These are phyloP conservation scores for Chernovozyma sophiae-reginae DNA, from an alignment of 1,139 yeast genomes.

Conservation along the genomic window DNA sequence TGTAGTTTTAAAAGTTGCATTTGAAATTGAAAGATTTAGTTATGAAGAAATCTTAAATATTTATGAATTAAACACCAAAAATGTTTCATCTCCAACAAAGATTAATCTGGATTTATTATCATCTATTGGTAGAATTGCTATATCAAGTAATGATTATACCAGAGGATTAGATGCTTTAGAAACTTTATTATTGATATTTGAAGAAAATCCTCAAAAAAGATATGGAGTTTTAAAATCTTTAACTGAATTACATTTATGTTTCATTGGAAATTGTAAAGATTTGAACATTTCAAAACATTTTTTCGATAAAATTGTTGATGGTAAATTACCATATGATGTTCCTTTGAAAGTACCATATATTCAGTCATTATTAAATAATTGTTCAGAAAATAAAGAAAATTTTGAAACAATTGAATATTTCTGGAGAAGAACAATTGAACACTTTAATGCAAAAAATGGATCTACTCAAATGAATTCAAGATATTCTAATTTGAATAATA, in stretches of 20 bases:
- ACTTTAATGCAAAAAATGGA: slow-evolving; percentile 44
- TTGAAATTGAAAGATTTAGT: slow-evolving; percentile 54
- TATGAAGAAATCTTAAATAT: slow-evolving; percentile 51
- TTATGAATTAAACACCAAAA: slow-evolving; percentile 31
- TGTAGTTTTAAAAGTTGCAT: slow-evolving; percentile 65
- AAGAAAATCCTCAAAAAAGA: slow-evolving; percentile 11
- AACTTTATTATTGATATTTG: slow-evolving; percentile 28
- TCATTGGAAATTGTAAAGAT: slow-evolving; percentile 80
- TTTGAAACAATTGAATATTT: slow-evolving; percentile 55
- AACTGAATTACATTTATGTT: slow-evolving; percentile 67
- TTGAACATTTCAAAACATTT: slow-evolving; percentile 67
- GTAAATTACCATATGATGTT: slow-evolving; percentile 68
- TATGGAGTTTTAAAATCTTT: slow-evolving; percentile 21
- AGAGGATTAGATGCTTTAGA: slow-evolving; percentile 41
- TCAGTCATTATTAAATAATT: slow-evolving; percentile 60
- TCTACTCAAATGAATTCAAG: slow-evolving; percentile 43
- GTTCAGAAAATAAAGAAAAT: slow-evolving; percentile 51
- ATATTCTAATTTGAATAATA: slow-evolving; percentile 64
- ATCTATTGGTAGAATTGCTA: slow-evolving; percentile 40
- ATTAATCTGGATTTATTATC: slow-evolving; percentile 13
- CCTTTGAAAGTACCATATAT: slow-evolving; percentile 74
- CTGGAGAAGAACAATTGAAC: slow-evolving; percentile 61
- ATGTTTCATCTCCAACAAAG: slow-evolving; percentile 6
- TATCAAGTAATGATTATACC: slow-evolving; percentile 36
- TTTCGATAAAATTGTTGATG: slow-evolving; percentile 64